Evolutionary conservation across 2,329 filamentous ascomycete genomes (phyloP), one percentile per base, ranked within the genome.

Genomic region (Fusarium irregulare): DNA sequence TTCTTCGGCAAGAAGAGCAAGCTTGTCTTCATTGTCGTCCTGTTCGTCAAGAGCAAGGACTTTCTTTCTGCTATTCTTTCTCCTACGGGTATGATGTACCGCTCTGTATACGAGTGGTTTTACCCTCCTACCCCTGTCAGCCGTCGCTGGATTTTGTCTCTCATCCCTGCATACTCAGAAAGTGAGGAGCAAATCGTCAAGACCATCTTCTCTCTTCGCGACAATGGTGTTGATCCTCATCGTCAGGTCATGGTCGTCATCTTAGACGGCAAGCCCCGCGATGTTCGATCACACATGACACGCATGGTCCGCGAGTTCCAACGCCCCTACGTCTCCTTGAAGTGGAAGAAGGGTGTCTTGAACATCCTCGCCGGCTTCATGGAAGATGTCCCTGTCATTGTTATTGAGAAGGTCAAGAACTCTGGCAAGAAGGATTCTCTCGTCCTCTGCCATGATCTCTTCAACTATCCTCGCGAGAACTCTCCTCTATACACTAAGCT

Each of bases 111-210:
- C 6, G 53, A 56, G 4, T 45, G 50, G 20, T 60, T 73, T 20
- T 51, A 56, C 1, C 71, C 61, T 8, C 61, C 47, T 0, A 34
- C 54, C 20, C 44, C 55, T 8, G 65, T 73, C 7, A 18, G 8
- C 0, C 56, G 57, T 14, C 49, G 49, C 0, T 73, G 71, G 71
- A 73, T 73, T 2, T 28, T 73, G 1, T 73, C 71, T 2, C 71
- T 73, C 14, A 73, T 73, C 1, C 71, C 71, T 7, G 71, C 71
- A 1, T 73, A 73, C 16, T 73, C 71, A 1, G 71, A 73, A n/a
- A 73, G 71, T 4, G 71, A 73, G 25, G 71, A 73, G 9, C 71
- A 73, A 18, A 73, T 73, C 11, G 71, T 73, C 57, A 73, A 73
- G 48, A 73, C 71, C 3, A 64, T 73, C 10, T 73, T 63, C 30